phyloP scores from a whole-genome alignment of 2,329 filamentous ascomycete species.

The Chaetomiaceae sp. region DNA sequence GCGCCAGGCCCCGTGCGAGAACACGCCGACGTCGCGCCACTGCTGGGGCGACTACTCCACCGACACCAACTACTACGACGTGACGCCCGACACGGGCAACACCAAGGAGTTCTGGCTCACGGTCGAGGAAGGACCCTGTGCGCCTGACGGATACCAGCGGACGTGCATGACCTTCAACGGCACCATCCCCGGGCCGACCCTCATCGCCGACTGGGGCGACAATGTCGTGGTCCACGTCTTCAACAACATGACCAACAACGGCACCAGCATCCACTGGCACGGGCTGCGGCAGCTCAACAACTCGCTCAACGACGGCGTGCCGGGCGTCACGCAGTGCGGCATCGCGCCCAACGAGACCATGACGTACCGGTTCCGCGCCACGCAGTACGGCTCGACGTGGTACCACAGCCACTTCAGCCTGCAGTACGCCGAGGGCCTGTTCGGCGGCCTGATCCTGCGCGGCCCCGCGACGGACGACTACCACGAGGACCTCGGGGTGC shows the following conservation, averaged over 20 bases:
- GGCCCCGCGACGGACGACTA: constrained; percentile 43
- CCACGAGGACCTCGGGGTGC: constrained; percentile 45
- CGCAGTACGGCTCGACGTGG: constrained; percentile 36
- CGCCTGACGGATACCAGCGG: constrained; percentile 25
- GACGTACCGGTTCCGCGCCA: constrained; percentile 34
- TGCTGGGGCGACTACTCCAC: constrained; percentile 32
- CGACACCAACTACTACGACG: constrained; percentile 33
- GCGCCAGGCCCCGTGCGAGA: constrained; percentile 20
- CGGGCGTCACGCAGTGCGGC: constrained; percentile 38
- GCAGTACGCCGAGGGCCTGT: constrained; percentile 40
- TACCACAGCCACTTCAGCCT: constrained; percentile 36
- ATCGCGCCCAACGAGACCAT: constrained; percentile 34
- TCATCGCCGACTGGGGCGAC: constrained; percentile 37
- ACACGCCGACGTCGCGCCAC: constrained; percentile 28
- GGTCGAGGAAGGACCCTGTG: constrained; percentile 20
- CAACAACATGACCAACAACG: constrained; percentile 34
- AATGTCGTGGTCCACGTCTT: constrained; percentile 22
- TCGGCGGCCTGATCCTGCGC: constrained; percentile 44
- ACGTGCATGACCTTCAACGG: constrained; percentile 32
- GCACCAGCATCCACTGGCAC: constrained; percentile 39
- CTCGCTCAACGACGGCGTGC: constrained; percentile 35
- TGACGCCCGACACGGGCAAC: constrained; percentile 21
- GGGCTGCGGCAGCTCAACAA: constrained; percentile 33
- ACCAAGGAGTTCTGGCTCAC: constrained; percentile 28
- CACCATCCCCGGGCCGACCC: constrained; percentile 31